Conservation (phyloP, 768 basidiomycete genomes). For the Fomitopsis serialis region DNA sequence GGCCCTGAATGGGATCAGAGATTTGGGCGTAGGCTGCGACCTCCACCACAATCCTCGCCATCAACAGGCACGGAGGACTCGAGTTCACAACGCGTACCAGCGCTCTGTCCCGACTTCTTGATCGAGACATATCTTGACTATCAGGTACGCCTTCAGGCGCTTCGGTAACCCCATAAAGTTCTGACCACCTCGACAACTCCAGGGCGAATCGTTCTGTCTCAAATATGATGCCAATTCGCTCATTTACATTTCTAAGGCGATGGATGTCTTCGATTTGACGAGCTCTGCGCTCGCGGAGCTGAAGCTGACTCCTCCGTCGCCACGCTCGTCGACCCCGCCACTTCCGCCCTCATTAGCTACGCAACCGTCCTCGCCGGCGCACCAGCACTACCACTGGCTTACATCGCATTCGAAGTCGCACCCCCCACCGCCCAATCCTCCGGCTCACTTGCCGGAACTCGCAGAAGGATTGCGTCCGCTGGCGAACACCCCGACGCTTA, state of each 20-base stretch:
- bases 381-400: slow-evolving; percentile 18
- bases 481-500: slow-evolving; percentile 68
- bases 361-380: slow-evolving; percentile 14
- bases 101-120: slow-evolving; percentile 93
- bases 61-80: not conserved
- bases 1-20: slow-evolving; percentile 99
- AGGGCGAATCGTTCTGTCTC: slow-evolving; percentile 95
- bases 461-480: slow-evolving; percentile 76
- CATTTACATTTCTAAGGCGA: slow-evolving; percentile 97
- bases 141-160: slow-evolving; percentile 36
- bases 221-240: slow-evolving; percentile 99
- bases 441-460: slow-evolving; percentile 72
- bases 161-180: not conserved
- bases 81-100: slow-evolving; percentile 41
- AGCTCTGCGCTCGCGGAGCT: slow-evolving; percentile 66
- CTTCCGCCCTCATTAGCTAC: slow-evolving; percentile 23
- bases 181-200: slow-evolving; percentile 12
- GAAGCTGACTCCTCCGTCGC: slow-evolving; percentile 37
- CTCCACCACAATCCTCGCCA: slow-evolving; percentile 30
- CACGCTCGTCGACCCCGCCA: slow-evolving; percentile 19
- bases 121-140: slow-evolving; percentile 99
- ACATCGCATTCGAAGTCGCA: slow-evolving; percentile 61
- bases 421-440: slow-evolving; percentile 64
- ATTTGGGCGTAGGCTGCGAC: slow-evolving; percentile 77
- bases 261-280: slow-evolving; percentile 98